Base-by-base conservation (phyloP, 164 flowering plant species). In the Nymphaea colorata region DNA sequence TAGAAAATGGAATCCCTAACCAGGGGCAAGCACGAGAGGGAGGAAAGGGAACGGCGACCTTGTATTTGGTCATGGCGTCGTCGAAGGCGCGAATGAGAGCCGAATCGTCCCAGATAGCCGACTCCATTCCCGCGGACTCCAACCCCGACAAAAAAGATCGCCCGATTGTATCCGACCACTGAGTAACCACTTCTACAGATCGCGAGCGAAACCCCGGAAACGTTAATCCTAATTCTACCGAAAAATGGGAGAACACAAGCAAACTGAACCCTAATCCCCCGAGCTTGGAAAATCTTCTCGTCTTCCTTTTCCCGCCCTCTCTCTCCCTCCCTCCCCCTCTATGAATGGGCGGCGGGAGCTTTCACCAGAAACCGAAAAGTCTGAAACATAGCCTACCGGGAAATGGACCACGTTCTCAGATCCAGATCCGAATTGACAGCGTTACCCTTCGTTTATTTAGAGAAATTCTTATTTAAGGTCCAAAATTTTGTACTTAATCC, bases 71-170 rank as follows among this genome's bases (percentile, higher is more conserved):
- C 63, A 91, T 73, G 72, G 94, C 89, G 61, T 71, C 44, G 45
- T 87, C 83, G 70, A 88, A 88, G 64, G 97, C 94, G 61, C 79
- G 75, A 72, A 87, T 45, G 47, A 91, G 86, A 69, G 85, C 86
- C 0, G 94, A 85, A 72, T 91, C 92, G 61, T 87, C 94, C 94
- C 91, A 88, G 25, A 83, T 70, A 2, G 74, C 86, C 4, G 71
- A 76, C 67, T 76, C 80, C 70, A 81, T 81, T 45, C 78, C 85
- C 87, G 79, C 81, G n/a, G 36, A 17, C 18, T 17, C 64, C 42
- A 7, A 17, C 64, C 36, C 0, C 36, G 36, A 25, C 36, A 25
- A 25, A 25, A 1, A 25, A 25, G 36, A 1, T 25, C 36, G 36
- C 36, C 36, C 36, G 36, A 25, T 25, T 25, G 36, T 25, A 25